Conservation (phyloP, 208 protist species). For the Lotmaria passim region DNA sequence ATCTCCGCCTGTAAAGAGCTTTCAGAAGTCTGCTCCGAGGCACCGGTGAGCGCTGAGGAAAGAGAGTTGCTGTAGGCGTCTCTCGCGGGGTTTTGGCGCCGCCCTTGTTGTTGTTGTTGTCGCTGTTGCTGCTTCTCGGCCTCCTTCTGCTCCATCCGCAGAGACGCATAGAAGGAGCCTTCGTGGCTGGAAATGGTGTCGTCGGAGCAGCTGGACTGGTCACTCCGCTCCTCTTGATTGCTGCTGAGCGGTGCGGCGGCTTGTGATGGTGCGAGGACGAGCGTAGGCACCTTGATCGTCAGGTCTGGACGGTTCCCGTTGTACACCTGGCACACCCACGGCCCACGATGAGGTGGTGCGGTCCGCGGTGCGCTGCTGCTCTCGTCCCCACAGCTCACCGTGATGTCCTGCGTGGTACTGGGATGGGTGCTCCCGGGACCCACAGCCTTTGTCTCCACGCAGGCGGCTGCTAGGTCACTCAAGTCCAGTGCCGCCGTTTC, state of each 20-base stretch:
- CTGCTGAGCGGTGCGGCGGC: not conserved
- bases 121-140: not conserved
- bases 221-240: not conserved
- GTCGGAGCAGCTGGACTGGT: not conserved
- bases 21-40: not conserved
- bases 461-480: not conserved
- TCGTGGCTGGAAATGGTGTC: slow-evolving; percentile 11
- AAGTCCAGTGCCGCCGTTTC: not conserved
- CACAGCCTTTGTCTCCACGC: not conserved
- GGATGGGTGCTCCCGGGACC: not conserved
- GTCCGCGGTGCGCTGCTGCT: not conserved
- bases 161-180: slow-evolving; percentile 16
- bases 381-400: not conserved
- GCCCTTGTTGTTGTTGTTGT: not conserved
- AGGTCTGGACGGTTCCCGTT: not conserved
- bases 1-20: slow-evolving; percentile 9
- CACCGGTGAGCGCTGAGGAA: not conserved
- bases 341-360: not conserved
- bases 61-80: not conserved
- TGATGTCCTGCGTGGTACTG: slow-evolving; percentile 5
- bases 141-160: slow-evolving; percentile 3
- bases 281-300: too few species aligned
- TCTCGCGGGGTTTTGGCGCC: not conserved
- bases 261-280: too few species aligned
- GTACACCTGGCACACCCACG: slow-evolving; percentile 4